These are phyloP conservation scores for Penicillium odoratum DNA, from an alignment of 495 filamentous ascomycete genomes.

Conservation along the genomic window DNA sequence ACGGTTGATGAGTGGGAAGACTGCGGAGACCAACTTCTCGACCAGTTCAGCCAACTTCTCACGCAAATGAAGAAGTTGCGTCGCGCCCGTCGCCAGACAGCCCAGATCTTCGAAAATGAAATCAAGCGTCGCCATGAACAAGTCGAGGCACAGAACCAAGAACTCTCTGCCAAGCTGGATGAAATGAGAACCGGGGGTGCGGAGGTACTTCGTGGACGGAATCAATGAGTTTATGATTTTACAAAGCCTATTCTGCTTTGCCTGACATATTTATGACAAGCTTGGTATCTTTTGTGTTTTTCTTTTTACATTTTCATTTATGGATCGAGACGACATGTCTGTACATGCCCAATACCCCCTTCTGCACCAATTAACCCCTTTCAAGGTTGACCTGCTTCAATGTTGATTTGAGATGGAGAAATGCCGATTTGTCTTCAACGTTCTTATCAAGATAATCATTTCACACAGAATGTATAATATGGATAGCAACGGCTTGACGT, in stretches of 20 bases:
- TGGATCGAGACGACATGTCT: slow-evolving; percentile 4
- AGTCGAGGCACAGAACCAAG: slow-evolving; percentile 36
- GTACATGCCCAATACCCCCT: slow-evolving; percentile 22
- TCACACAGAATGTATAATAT: not conserved
- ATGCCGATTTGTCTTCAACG: not conserved
- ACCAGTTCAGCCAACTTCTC: slow-evolving; percentile 64
- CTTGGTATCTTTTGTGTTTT: not conserved
- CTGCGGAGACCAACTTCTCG: slow-evolving; percentile 76
- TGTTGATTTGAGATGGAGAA: not conserved
- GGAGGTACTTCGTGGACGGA: slow-evolving; percentile 43
- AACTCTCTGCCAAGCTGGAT: slow-evolving; percentile 40
- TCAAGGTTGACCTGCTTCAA: not conserved
- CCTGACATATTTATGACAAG: slow-evolving; percentile 8
- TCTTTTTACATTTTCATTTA: not conserved
- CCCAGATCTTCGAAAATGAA: slow-evolving; percentile 69
- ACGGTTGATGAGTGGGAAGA: slow-evolving; percentile 76
- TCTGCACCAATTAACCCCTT: not conserved
- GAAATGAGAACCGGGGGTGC: slow-evolving; percentile 47
- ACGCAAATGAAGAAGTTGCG: slow-evolving; percentile 63
- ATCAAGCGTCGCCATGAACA: slow-evolving; percentile 50
- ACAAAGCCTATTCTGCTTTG: slow-evolving; percentile 4
- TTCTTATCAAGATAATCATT: not conserved
- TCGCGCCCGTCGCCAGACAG: slow-evolving; percentile 62
- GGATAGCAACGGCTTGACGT: not conserved
- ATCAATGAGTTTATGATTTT: slow-evolving; percentile 22